Conservation (phyloP, 2,329 filamentous ascomycete species). For the Stagonosporopsis tanaceti region DNA sequence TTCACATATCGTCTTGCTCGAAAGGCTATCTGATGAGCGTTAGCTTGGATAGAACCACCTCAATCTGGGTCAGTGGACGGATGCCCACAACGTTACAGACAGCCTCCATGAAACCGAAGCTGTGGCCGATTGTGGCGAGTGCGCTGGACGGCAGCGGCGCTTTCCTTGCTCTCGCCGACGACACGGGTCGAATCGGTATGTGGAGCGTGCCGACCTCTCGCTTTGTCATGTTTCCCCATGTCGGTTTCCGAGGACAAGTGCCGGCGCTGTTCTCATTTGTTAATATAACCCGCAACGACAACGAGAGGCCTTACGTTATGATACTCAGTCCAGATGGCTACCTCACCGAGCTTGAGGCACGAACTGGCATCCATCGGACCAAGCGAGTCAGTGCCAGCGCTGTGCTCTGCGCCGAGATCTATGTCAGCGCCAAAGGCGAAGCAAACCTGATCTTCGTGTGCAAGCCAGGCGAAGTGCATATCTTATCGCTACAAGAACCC, state of each 20-base stretch:
- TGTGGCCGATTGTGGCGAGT: conserved; percentile 64
- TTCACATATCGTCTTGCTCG: conserved; percentile 67
- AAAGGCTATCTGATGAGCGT: conserved; percentile 73
- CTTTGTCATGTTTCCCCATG: conserved; percentile 61
- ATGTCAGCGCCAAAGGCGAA: conserved; percentile 36
- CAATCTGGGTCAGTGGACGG: conserved; percentile 62
- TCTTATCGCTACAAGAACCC: conserved; percentile 36
- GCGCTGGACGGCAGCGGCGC: conserved; percentile 70
- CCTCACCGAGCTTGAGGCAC: conserved; percentile 65
- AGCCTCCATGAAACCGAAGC: conserved; percentile 43
- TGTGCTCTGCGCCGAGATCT: conserved; percentile 41
- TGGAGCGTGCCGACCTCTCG: conserved; percentile 68
- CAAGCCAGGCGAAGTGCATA: conserved; percentile 46
- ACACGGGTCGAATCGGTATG: conserved; percentile 64
- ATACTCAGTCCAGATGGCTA: conserved; percentile 71
- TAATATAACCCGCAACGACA: conserved; percentile 43
- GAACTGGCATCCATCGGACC: conserved; percentile 47
- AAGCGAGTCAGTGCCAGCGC: conserved; percentile 39
- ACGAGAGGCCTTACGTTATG: conserved; percentile 57
- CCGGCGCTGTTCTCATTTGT: conserved; percentile 69
- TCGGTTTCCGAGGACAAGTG: conserved; percentile 66
- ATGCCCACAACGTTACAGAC: conserved; percentile 42
- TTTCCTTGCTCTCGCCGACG: conserved; percentile 72
- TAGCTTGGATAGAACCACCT: conserved; percentile 73
- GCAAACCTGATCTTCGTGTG: conserved; percentile 45